Evolutionary conservation across 2,329 filamentous ascomycete species (phyloP), one percentile per base, ranked within the genome.

Genomic region (Blastomyces parvus): DNA sequence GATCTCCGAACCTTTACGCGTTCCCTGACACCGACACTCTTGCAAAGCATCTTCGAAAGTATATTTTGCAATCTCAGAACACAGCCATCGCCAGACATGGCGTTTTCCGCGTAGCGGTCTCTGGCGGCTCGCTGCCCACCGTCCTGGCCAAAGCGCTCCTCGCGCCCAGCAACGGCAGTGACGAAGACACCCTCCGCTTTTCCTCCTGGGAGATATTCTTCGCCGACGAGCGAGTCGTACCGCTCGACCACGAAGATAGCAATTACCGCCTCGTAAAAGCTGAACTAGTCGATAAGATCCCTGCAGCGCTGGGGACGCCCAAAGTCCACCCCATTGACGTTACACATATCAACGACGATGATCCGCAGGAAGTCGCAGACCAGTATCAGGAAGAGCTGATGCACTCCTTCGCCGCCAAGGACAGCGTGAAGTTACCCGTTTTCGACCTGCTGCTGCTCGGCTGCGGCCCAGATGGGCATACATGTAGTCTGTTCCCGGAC

Each of bases 131-230:
- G 19, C 85, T 99, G 56, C 94, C 94, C 63, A 88, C 91, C 73
- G 90, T 88, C 17, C 87, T 99, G 52, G 91, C 91, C 56, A 86
- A 90, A 75, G 91, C 91, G 11, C 85, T 97, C 13, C 85, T 97
- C 33, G 73, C 84, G 25, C 69, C 79, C 72, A 68, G 78, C 78
- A 76, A 80, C 65, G 80, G 78, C 59, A 76, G 74, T 46, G 67
- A 70, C 13, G 79, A 87, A 63, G 89, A 91, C 73, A 82, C 80
- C 3, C 78, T 92, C 69, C 82, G 88, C 70, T 96, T 95, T 78
- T 81, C 83, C 74, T 91, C 90, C 76, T 99, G 94, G 94, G 90
- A 97, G 72, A 90, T 99, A 73, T 99, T 97, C 83, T 97, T 97
- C 77, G 93, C 93, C 73, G 94, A 99, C 75, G 94, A 99, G 82